These are phyloP conservation scores for Tephrocybe sp. DNA, from an alignment of 768 basidiomycete genomes.

Conservation along the genomic window DNA sequence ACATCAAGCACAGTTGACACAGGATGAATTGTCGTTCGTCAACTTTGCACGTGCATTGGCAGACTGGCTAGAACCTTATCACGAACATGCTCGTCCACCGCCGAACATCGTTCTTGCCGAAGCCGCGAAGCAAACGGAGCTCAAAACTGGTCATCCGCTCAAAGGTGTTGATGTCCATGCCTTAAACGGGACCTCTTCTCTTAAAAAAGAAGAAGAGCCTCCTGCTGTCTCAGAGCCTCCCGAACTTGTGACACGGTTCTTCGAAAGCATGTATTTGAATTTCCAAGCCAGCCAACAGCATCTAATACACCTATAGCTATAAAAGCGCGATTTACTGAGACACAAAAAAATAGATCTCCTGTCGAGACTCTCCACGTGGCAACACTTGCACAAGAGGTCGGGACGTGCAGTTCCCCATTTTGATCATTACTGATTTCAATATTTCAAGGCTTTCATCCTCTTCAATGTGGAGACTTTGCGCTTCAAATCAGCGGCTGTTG, in stretches of 20 bases:
- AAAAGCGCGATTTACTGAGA: constrained; percentile 48
- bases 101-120: constrained; percentile 71
- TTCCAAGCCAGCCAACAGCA: neutral
- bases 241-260: constrained; percentile 51
- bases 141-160: constrained; percentile 68
- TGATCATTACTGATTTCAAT: constrained; percentile 7
- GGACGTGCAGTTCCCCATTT: neutral
- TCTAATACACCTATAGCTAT: constrained; percentile 42
- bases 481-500: constrained; percentile 68
- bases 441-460: constrained; percentile 67
- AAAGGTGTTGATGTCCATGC: constrained; percentile 60
- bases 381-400: constrained; percentile 73
- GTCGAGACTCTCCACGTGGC: constrained; percentile 71
- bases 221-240: constrained; percentile 67
- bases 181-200: constrained; percentile 39
- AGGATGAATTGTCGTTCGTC: constrained; percentile 57
- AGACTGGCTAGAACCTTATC: constrained; percentile 78
- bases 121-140: constrained; percentile 68
- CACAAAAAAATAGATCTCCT: constrained; percentile 41
- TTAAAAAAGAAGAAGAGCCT: constrained; percentile 74
- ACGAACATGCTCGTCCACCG: constrained; percentile 71
- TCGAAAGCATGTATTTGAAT: constrained; percentile 48
- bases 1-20: constrained; percentile 66
- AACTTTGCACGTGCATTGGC: constrained; percentile 63
- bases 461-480: constrained; percentile 69